A percentile compares a stretch with the other conserved stretches of the same genome.
Evolutionary conservation across 2,329 filamentous ascomycete genomes (phyloP).

Genomic region (Exophiala alcalophila): DNA sequence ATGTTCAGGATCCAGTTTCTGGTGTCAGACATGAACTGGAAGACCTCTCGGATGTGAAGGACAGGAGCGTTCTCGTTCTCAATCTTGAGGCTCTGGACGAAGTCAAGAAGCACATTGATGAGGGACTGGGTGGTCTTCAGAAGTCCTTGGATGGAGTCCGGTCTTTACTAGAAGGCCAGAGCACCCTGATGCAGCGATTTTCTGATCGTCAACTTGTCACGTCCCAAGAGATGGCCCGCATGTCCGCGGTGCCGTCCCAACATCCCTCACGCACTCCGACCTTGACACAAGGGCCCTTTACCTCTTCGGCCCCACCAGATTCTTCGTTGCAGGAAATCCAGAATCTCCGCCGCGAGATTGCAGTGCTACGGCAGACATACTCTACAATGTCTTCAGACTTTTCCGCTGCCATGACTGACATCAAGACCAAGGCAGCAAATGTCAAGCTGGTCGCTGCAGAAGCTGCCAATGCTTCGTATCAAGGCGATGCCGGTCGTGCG

Average conservation of each 20-base stretch:
- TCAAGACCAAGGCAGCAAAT: constrained; percentile 75
- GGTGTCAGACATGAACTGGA: constrained; percentile 96
- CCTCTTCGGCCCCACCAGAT: constrained; percentile 29
- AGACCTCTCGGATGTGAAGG: constrained; percentile 88
- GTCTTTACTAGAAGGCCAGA: constrained; percentile 78
- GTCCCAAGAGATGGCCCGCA: constrained; percentile 76
- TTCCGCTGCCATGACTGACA: constrained; percentile 77
- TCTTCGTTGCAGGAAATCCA: constrained; percentile 75
- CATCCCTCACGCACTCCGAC: constrained; percentile 34
- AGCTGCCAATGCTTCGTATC: constrained; percentile 66
- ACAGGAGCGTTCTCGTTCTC: constrained; percentile 88
- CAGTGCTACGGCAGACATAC: constrained; percentile 89
- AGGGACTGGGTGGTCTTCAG: constrained; percentile 76
- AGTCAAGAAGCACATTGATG: constrained; percentile 93
- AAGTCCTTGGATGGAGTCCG: constrained; percentile 82
- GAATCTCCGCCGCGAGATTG: constrained; percentile 79
- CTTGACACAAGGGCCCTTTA: constrained; percentile 35
- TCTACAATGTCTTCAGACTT: constrained; percentile 87
- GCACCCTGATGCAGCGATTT: constrained; percentile 75
- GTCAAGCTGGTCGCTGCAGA: constrained; percentile 75
- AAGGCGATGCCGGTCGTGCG: constrained; percentile 74
- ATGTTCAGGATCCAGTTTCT: constrained; percentile 93
- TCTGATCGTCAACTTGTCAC: constrained; percentile 88
- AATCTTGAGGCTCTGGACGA: constrained; percentile 93
- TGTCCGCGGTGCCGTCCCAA: constrained; percentile 51